Evolutionary conservation across 108 stramenopile genomes (phyloP), one percentile per base, ranked within the genome.

Genomic region (Fistulifera solaris): DNA sequence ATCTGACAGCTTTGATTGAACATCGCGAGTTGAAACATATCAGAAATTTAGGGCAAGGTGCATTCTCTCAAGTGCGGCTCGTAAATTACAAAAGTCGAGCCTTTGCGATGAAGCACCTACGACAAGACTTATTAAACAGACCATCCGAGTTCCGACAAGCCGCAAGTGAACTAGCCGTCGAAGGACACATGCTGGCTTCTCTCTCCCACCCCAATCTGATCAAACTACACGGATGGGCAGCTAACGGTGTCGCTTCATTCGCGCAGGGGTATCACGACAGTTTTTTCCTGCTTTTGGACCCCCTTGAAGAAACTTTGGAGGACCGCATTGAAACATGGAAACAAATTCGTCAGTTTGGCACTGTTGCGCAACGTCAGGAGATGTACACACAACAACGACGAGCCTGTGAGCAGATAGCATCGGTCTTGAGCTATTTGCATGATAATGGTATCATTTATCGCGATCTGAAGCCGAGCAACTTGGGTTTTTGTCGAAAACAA

Each of bases 131-230:
- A 2, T 62, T 63, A 31, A 15, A 52, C 24, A 52, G 62, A 10
- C 72, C 75, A 1, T 52, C 77, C 47, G 58, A 63, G 18, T 85
- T 75, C 39, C 65, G 65, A 25, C 38, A 75, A 7, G 80, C 77
- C 12, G 75, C 75, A 17, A 70, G 63, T 46, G 75, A 76, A 62
- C 52, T 76, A 0, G 75, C 68, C 13, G 66, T 79, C 60, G 78
- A 79, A 50, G 78, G 73, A 15, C 67, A 73, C 25, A 74, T 79
- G 44, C 48, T 79, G n/a, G 66, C 78, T 1, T 63, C 73, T 2
- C 48, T 79, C 11, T 49, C 61, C 15, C 78, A 79, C 40, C 53
- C 65, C 38, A 73, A 89, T 52, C 85, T 89, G n/a, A 78, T 89
- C 47, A 55, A 66, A 27, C 61, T 89, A 40, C 61, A 80, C 18